Conservation (phyloP, 495 filamentous ascomycete species). For the Aspergillus avenaceus region DNA sequence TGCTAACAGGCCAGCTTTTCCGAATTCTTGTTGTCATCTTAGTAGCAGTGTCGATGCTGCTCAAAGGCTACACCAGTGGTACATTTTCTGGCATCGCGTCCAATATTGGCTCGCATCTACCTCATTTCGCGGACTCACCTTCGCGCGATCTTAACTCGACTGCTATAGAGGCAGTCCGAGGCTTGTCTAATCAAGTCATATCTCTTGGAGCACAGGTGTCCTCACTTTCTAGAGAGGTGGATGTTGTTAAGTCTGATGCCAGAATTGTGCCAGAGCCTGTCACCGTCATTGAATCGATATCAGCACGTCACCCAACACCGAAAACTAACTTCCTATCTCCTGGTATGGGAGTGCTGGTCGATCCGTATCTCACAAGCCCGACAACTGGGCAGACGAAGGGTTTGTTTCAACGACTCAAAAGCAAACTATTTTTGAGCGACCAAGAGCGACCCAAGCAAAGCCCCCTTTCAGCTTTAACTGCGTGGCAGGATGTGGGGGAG, state of each 20-base stretch:
- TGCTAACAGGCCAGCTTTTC: not conserved
- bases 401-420: conserved; percentile 4
- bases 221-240: conserved; percentile 32
- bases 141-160: conserved; percentile 19
- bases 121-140: conserved; percentile 1
- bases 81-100: not conserved
- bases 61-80: conserved; percentile 6
- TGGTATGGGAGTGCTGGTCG: conserved; percentile 31
- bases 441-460: conserved; percentile 11
- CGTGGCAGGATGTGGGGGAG: conserved; percentile 45
- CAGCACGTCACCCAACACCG: conserved; percentile 7
- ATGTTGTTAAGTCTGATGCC: conserved; percentile 21
- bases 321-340: conserved; percentile 37
- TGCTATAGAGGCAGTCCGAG: conserved; percentile 20
- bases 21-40: conserved; percentile 3
- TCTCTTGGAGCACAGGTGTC: conserved; percentile 31
- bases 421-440: not conserved
- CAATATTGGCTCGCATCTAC: conserved; percentile 10
- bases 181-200: conserved; percentile 28
- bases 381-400: conserved; percentile 14
- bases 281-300: conserved; percentile 5
- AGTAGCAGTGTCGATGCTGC: conserved; percentile 2
- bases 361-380: conserved; percentile 32
- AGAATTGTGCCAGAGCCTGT: conserved; percentile 20
- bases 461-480: conserved; percentile 27